Evolutionary conservation across 768 basidiomycete species (phyloP), one percentile per base, ranked within the genome.

Genomic region (Pseudohyphozyma bogoriensis): DNA sequence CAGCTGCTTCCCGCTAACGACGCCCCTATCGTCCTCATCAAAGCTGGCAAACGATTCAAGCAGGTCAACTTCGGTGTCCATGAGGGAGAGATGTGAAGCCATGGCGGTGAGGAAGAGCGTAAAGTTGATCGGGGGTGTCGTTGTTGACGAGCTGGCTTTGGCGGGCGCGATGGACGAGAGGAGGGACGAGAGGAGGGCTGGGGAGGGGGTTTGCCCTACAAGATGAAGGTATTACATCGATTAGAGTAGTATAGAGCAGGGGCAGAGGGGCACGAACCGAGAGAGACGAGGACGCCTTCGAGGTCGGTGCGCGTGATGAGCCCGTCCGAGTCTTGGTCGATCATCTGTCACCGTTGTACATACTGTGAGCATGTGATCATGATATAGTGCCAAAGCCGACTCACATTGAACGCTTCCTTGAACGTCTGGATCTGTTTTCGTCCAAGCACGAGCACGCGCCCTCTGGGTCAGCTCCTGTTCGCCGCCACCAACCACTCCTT

Each of bases 371-470:
- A 6, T 24, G 20, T 20, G 6, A 2, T 13, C 20, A 45, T 11
- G 11, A 6, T n/a, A 13, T 46, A n/a, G 22, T 6, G 15, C 22
- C 3, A 26, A n/a, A 13, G 45, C 24, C 12, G 24, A 26, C 45
- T 22, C 71, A 93, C 79, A 59, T 87, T 86, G 72, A 95, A 95
- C 1, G 91, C 91, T 73, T 93, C 90, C 65, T 89, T 89, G 80
- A 93, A 91, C 73, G 91, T 90, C 70, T 93, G 89, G 56, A 93
- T 85, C 74, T 90, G n/a, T n/a, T n/a, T n/a, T n/a, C n/a, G n/a
- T n/a, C n/a, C n/a, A n/a, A n/a, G n/a, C n/a, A n/a, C n/a, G n/a
- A n/a, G n/a, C n/a, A n/a, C n/a, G n/a, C n/a, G n/a, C n/a, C n/a
- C n/a, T n/a, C n/a, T n/a, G n/a, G n/a, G n/a, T n/a, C n/a, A n/a